Evolutionary conservation across 805 yeast genomes (phyloP), one percentile per base, ranked within the genome.

Genomic region (Kazachstania kunashirensis): DNA sequence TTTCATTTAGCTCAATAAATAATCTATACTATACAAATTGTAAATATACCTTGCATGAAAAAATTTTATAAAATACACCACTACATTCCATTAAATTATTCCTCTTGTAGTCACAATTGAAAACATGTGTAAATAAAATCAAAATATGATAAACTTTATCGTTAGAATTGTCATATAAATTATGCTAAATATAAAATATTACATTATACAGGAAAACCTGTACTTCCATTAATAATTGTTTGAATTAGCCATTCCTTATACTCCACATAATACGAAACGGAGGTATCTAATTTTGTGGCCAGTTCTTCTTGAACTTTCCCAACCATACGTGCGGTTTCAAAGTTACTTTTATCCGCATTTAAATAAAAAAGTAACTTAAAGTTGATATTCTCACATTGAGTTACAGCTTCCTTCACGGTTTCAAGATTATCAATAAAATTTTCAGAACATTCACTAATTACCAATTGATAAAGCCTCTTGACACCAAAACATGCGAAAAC

Each of bases 211-310:
- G n/a, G n/a, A n/a, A n/a, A n/a, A n/a, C 41, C 43, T 3, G 49
- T 23, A 20, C 38, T 33, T 29, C 46, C 59, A 39, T 54, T 57
- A 5, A 57, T 54, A 5, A 48, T 55, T 34, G 42, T 55, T 49
- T 38, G 61, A 35, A 49, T 56, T 36, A 42, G 59, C 62, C 61
- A 57, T 37, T 58, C 63, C 39, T 56, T 56, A 6, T 45, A 38
- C 36, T 52, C 55, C 1, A 55, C 46, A 29, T 47, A 48, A 32
- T 45, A 34, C 3, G 24, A 12, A 7, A 37, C 31, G 8, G 17
- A 19, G 8, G 23, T 8, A 4, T 23, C 25, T 18, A 38, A 36
- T 19, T 16, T 31, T 8, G 24, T 6, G 6, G 16, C 7, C 13
- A 51, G 5, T 18, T 30, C 26, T 10, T 36, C 31, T 28, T 43